A percentile compares a stretch with the other conserved stretches of the same genome.
These are phyloP conservation scores for Gastrodia elata DNA, from an alignment of 106 monocot species.

Conservation along the genomic window DNA sequence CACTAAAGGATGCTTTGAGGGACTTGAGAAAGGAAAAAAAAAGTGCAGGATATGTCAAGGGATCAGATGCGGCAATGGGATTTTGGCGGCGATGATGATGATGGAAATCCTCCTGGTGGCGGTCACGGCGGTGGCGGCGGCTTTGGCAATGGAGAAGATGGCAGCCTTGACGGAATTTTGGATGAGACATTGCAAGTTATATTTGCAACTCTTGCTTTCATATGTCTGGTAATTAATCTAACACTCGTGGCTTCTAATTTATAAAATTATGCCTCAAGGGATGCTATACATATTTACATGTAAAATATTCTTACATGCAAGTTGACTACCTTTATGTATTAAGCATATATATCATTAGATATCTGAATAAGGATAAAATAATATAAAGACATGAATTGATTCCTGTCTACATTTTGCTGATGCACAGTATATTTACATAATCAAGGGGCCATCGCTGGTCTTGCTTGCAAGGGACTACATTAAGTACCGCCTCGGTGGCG, in stretches of 20 bases:
- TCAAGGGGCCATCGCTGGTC: slow-evolving; percentile 59
- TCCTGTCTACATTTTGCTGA: background rate
- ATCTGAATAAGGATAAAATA: no score
- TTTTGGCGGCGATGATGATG: slow-evolving; percentile 17
- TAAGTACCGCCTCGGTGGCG: slow-evolving; percentile 50
- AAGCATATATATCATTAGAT: no score
- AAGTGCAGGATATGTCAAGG: background rate
- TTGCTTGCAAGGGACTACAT: slow-evolving; percentile 65
- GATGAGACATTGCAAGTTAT: slow-evolving; percentile 52
- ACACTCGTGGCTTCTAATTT: background rate
- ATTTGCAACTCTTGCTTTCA: slow-evolving; percentile 45
- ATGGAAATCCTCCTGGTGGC: slow-evolving; percentile 12
- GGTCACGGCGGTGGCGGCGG: slow-evolving; percentile 32
- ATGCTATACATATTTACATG: background rate
- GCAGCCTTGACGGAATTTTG: slow-evolving; percentile 27
- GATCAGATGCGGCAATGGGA: slow-evolving; percentile 1
- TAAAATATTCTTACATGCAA: no score
- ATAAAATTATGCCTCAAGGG: background rate
- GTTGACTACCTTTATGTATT: no score
- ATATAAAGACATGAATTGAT: background rate
- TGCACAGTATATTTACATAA: slow-evolving; percentile 80
- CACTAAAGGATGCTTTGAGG: slow-evolving; percentile 5
- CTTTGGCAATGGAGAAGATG: slow-evolving; percentile 26
- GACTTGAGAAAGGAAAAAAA: background rate
- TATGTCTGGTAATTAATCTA: slow-evolving; percentile 34